phyloP scores from a whole-genome alignment of 495 filamentous ascomycete genomes.

The Xeromyces bisporus region DNA sequence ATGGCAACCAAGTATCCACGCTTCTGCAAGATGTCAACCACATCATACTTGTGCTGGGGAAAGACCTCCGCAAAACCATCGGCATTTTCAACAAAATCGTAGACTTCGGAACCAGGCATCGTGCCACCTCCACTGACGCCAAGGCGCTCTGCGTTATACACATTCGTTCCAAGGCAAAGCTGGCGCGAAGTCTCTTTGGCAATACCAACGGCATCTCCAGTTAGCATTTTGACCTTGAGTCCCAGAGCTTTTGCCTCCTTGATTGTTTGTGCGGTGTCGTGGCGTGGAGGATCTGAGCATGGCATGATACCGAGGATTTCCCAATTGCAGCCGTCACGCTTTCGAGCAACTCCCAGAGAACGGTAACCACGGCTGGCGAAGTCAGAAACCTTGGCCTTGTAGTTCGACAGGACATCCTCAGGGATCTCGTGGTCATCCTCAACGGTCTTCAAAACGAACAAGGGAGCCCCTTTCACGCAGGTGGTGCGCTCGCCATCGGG shows the following conservation, averaged over 20 bases:
- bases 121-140: constrained; percentile 72
- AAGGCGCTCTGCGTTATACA: constrained; percentile 82
- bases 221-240: constrained; percentile 91
- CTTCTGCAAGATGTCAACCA: constrained; percentile 89
- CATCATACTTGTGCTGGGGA: constrained; percentile 94
- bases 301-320: constrained; percentile 91
- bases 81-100: constrained; percentile 87
- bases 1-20: constrained; percentile 92
- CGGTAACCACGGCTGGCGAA: constrained; percentile 86
- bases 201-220: constrained; percentile 87
- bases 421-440: constrained; percentile 63
- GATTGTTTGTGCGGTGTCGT: constrained; percentile 82
- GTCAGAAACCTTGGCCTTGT: constrained; percentile 79
- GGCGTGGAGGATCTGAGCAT: constrained; percentile 77
- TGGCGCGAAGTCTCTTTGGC: constrained; percentile 80
- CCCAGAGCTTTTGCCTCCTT: constrained; percentile 76
- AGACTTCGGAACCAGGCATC: constrained; percentile 82
- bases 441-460: constrained; percentile 68
- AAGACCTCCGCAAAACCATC: constrained; percentile 93
- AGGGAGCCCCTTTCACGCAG: constrained; percentile 83
- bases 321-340: constrained; percentile 59
- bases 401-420: constrained; percentile 55
- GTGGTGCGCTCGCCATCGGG: constrained; percentile 62
- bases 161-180: constrained; percentile 81
- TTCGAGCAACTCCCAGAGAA: constrained; percentile 80